These are phyloP conservation scores for Cicer chorassanicum DNA, from an alignment of 306 rosid species.

Conservation along the genomic window DNA sequence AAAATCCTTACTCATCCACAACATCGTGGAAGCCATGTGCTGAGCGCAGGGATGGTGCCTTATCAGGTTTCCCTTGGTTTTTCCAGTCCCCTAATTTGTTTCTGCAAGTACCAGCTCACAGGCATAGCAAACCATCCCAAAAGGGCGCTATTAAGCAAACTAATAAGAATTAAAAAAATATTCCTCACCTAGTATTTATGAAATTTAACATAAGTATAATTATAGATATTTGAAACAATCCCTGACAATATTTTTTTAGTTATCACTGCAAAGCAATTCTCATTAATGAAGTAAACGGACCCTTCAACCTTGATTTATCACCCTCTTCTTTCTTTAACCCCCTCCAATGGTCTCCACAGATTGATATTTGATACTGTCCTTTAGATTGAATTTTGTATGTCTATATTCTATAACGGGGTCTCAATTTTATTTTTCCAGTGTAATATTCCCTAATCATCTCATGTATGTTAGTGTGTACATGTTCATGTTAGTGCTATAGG, in stretches of 20 bases:
- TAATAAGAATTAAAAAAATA: conserved; percentile 4
- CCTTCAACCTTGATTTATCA: not conserved
- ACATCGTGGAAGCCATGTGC: conserved; percentile 99
- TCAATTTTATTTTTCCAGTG: not conserved
- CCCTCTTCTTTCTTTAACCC: not conserved
- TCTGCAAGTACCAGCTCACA: conserved; percentile 3
- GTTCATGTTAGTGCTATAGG: conserved; percentile 23
- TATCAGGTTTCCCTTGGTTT: conserved; percentile 62
- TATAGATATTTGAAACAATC: conserved; percentile 4
- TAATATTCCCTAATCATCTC: conserved; percentile 15
- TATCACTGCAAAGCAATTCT: conserved; percentile 22
- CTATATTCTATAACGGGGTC: not conserved
- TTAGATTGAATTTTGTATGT: not conserved
- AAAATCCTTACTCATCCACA: conserved; percentile 92
- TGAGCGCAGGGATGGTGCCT: conserved; percentile 81
- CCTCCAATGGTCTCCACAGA: not conserved
- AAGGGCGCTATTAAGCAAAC: not conserved
- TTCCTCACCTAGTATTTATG: not conserved
- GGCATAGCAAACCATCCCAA: conserved; percentile 25
- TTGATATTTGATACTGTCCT: not conserved
- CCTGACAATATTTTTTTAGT: not conserved
- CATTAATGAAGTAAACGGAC: conserved; percentile 10
- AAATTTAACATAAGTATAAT: conserved; percentile 16
- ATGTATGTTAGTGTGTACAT: conserved; percentile 14
- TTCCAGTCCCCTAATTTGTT: conserved; percentile 4